Evolutionary conservation across 495 filamentous ascomycete genomes (phyloP), one percentile per base, ranked within the genome.

Genomic region (Aspergillus avenaceus): DNA sequence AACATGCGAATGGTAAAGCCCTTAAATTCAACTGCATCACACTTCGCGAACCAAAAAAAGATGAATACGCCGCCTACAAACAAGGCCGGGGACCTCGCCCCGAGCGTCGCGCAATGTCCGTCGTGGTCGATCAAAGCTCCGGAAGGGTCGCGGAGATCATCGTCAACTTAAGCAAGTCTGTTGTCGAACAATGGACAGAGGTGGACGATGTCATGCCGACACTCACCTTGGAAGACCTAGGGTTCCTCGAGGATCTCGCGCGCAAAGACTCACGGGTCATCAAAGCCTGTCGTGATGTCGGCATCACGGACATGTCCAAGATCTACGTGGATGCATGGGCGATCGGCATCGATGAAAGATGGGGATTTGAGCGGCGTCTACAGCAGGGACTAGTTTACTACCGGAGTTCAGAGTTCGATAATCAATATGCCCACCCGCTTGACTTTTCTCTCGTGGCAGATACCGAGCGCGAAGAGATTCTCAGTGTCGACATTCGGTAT

Each of bases 391-490:
- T 71, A n/a, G 63, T 58, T 22, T 71, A 71, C 45, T 71, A 71
- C 53, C 71, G 67, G 12, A 66, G 61, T 22, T 80, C 78, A 27
- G 69, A 67, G 34, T 78, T 78, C 36, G 67, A 71, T 47, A 71
- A 71, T 50, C 67, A 71, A 41, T 71, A 71, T 41, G 67, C 67
- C 7, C 67, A 71, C 46, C 67, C 67, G 32, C 56, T 71, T 22
- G 67, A 71, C 40, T 71, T 71, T 55, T 53, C 52, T 8, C 53
- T 71, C 43, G 61, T 69, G 2, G 64, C 57, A 27, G 65, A 71
- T 57, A 95, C 90, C 54, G 90, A 95, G 79, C 91, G 85, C 51
- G 90, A 95, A 70, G 90, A 95, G 74, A 86, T 95, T 47, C 85
- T 95, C 61, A 89, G 88, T 61, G 90, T 95, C 76, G 88, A 93